Evolutionary conservation across 2,329 filamentous ascomycete species (phyloP), one percentile per base, ranked within the genome.

Genomic region (Stemphylium vesicarium): DNA sequence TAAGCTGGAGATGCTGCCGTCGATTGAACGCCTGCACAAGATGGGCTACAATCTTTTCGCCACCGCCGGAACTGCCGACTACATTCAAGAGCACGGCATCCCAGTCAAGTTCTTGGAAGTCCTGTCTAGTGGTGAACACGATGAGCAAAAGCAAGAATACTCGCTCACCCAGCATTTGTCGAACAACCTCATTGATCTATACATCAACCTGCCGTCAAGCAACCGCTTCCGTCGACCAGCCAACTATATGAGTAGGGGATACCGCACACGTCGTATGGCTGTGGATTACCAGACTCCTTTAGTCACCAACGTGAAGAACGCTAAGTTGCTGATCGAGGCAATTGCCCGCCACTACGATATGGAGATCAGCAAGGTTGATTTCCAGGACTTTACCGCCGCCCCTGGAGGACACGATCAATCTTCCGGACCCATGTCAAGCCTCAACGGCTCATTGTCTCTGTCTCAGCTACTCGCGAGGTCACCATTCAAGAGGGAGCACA

Each of bases 261-360:
- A 99, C 80, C 89, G 91, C 72, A 98, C 95, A 51, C 88, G 95
- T 75, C 88, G 95, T 77, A 97, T 99, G 93, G 95, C 95, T 32
- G 95, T 99, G 37, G 95, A 97, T 78, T 91, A 97, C 80, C 94
- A 98, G 80, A 96, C 95, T 50, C 95, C 95, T 54, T 82, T 99
- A 57, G 94, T 99, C 15, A 99, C 95, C 50, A 99, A 99, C 70
- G 95, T 99, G 77, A 99, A 99, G 85, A 98, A 97, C 73, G 95
- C 95, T 56, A 99, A 98, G 84, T 91, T 99, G 56, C 80, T 99
- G 46, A 89, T 99, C 48, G 95, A 99, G 79, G 95, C 94, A 18
- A 91, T 99, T 62, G 88, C 92, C 52, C 88, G 94, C 55, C 89
- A 96, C 75, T 96, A 92, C 72, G 88, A 93, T 64, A 83, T 99